Percentiles rank a stretch among this genome's conserved stretches.
Conservation (phyloP, 2,329 filamentous ascomycete species). For the Claviceps sp. region DNA sequence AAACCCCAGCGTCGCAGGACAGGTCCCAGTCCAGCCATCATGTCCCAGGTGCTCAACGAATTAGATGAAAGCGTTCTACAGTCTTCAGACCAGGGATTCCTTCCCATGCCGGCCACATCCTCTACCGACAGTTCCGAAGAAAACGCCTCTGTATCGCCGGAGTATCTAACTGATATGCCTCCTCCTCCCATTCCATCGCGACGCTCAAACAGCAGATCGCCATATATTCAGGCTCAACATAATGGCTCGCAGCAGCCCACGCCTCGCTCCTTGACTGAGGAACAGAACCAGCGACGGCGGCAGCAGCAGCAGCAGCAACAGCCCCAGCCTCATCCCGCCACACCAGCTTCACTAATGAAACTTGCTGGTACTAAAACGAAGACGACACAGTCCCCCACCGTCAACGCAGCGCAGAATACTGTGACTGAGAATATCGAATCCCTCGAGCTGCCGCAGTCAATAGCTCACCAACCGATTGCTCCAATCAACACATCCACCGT, state of each 20-base stretch:
- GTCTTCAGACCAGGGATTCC: conserved; percentile 22
- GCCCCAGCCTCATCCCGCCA: conserved; percentile 52
- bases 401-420: conserved; percentile 17
- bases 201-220: conserved; percentile 51
- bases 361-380: conserved; percentile 44
- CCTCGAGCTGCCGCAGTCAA: conserved; percentile 61
- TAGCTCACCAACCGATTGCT: conserved; percentile 17
- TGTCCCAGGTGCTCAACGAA: conserved; percentile 41
- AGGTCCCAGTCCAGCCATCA: conserved; percentile 39
- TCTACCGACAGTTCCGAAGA: conserved; percentile 46
- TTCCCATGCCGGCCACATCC: conserved; percentile 22
- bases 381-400: conserved; percentile 29
- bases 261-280: conserved; percentile 4
- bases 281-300: conserved; percentile 4
- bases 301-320: not conserved
- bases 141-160: conserved; percentile 51
- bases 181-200: conserved; percentile 54
- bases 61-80: conserved; percentile 28
- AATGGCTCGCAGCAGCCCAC: conserved; percentile 14
- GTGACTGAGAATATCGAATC: conserved; percentile 41
- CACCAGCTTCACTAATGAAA: conserved; percentile 79
- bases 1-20: conserved; percentile 48
- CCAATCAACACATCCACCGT: conserved; percentile 30
- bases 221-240: conserved; percentile 48
- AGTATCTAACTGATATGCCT: conserved; percentile 51